phyloP scores from a whole-genome alignment of 495 filamentous ascomycete species.

The Aspergillus incahuasiensis region DNA sequence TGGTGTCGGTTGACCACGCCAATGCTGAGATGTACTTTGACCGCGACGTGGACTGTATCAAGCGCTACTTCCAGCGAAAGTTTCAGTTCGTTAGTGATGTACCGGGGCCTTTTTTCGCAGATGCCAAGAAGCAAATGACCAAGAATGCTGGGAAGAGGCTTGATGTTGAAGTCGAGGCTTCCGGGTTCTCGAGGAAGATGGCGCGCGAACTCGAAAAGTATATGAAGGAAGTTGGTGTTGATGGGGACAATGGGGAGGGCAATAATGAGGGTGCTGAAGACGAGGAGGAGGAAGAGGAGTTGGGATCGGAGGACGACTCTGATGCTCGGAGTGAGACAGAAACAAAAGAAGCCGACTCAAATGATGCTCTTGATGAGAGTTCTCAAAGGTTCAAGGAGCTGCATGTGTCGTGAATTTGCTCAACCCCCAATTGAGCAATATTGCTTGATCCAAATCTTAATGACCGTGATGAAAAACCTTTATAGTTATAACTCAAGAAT shows the following conservation, averaged over 20 bases:
- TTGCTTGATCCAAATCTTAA: constrained; percentile 30
- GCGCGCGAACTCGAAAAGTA: constrained; percentile 86
- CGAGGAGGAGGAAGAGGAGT: constrained; percentile 35
- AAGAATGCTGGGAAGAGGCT: constrained; percentile 62
- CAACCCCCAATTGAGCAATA: not conserved
- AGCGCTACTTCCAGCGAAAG: constrained; percentile 81
- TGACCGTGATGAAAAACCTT: constrained; percentile 27
- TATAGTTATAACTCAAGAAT: too few species aligned
- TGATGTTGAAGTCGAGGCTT: constrained; percentile 87
- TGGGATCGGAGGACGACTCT: constrained; percentile 20
- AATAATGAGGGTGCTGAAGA: constrained; percentile 31
- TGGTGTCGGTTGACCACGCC: constrained; percentile 89
- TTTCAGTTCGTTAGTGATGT: constrained; percentile 83
- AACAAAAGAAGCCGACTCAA: constrained; percentile 18
- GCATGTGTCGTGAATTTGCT: constrained; percentile 28
- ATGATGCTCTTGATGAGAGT: constrained; percentile 27
- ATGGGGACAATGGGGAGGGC: constrained; percentile 37
- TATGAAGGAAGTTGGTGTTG: constrained; percentile 67
- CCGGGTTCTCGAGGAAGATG: constrained; percentile 94
- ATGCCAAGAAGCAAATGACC: constrained; percentile 71
- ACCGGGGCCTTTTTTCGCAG: constrained; percentile 76
- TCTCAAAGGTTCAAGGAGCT: constrained; percentile 31
- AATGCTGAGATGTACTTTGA: constrained; percentile 97
- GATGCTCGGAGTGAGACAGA: not conserved
- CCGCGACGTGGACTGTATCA: constrained; percentile 89